These are phyloP conservation scores for Rugonectria rugulosa DNA, from an alignment of 2,329 filamentous ascomycete species.

Conservation along the genomic window DNA sequence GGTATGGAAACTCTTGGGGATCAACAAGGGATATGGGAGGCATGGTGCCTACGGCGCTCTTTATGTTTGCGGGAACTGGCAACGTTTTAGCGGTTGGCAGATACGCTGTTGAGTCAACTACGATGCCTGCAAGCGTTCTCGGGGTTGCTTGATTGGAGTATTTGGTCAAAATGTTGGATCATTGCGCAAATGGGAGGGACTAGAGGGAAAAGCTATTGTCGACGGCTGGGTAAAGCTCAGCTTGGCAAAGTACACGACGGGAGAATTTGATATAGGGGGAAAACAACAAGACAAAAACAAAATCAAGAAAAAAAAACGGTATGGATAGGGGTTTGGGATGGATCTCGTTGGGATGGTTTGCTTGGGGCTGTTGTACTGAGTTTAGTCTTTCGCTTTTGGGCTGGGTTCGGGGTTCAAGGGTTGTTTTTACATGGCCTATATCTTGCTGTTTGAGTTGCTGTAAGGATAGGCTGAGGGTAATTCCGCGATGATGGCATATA, in stretches of 20 bases:
- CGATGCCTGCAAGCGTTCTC: slow-evolving; percentile 33
- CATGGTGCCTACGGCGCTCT: slow-evolving; percentile 26
- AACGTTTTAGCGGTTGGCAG: slow-evolving; percentile 28
- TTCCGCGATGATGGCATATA: background rate
- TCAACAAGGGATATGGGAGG: slow-evolving; percentile 26
- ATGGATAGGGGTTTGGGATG: slow-evolving; percentile 29
- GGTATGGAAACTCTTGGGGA: slow-evolving; percentile 26
- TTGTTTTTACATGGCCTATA: slow-evolving; percentile 30
- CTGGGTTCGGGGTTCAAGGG: slow-evolving; percentile 25
- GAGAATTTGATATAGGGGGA: slow-evolving; percentile 25
- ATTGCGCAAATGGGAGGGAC: slow-evolving; percentile 27
- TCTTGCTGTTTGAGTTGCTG: slow-evolving; percentile 6
- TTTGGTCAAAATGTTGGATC: slow-evolving; percentile 33
- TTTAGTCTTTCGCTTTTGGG: slow-evolving; percentile 33
- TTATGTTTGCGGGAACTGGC: slow-evolving; percentile 24
- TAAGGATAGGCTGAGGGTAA: slow-evolving; percentile 4
- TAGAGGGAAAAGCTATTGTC: slow-evolving; percentile 22
- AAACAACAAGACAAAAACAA: slow-evolving; percentile 27
- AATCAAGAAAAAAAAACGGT: slow-evolving; percentile 29
- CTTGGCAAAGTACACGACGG: slow-evolving; percentile 24
- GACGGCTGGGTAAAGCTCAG: slow-evolving; percentile 22
- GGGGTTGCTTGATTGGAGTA: slow-evolving; percentile 32
- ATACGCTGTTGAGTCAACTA: slow-evolving; percentile 36
- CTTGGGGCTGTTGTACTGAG: slow-evolving; percentile 13
- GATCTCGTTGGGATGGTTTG: slow-evolving; percentile 23